phyloP scores from a whole-genome alignment of 2,329 filamentous ascomycete genomes.

The Diaporthe sp. region DNA sequence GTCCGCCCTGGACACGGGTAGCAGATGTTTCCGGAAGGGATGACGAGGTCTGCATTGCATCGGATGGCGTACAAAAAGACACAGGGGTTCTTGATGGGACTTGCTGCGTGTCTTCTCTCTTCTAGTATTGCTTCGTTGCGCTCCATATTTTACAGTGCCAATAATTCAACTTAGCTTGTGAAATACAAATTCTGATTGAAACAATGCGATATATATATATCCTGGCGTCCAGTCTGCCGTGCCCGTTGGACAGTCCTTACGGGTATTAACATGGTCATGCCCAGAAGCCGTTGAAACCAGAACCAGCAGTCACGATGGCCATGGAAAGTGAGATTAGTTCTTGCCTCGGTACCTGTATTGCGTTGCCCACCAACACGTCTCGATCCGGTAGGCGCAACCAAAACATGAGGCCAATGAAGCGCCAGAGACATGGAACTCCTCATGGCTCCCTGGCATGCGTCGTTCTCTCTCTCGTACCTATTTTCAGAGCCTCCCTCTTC shows the following conservation, averaged over 20 bases:
- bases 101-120: slow-evolving; percentile 40
- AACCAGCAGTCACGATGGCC: background rate
- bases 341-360: background rate
- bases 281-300: background rate
- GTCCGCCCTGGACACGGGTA: slow-evolving; percentile 52
- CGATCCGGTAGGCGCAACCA: slow-evolving; percentile 13
- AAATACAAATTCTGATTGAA: slow-evolving; percentile 25
- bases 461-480: slow-evolving; percentile 42
- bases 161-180: slow-evolving; percentile 25
- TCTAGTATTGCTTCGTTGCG: slow-evolving; percentile 39
- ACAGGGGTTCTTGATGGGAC: slow-evolving; percentile 47
- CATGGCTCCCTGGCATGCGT: background rate
- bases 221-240: background rate
- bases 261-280: background rate
- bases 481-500: slow-evolving; percentile 19
- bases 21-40: slow-evolving; percentile 59
- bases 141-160: background rate
- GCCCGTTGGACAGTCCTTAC: background rate
- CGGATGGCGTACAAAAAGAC: slow-evolving; percentile 60
- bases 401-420: background rate
- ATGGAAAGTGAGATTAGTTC: background rate
- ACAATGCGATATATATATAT: background rate
- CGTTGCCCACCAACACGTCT: background rate
- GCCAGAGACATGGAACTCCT: background rate
- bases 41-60: slow-evolving; percentile 68